Evolutionary conservation across 2,329 filamentous ascomycete genomes (phyloP), one percentile per base, ranked within the genome.

Genomic region (Sclerotinia borealis): DNA sequence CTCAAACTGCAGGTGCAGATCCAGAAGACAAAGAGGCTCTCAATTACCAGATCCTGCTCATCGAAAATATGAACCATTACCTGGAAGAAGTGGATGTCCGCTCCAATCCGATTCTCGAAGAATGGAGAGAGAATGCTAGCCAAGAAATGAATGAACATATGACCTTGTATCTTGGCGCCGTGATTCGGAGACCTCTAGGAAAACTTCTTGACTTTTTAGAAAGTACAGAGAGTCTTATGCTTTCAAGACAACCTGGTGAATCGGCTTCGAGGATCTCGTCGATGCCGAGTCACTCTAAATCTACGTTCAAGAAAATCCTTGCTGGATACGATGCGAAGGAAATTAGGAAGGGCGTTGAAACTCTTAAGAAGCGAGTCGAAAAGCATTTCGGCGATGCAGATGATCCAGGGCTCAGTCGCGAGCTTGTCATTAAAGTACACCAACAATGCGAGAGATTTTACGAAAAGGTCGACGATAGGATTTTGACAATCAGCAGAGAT

Each of bases 31-130:
- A 99, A 77, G 93, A 97, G 76, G 91, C 92, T 6, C 84, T 99
- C 65, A 98, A 98, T 78, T 96, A 96, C 78, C 93, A 98, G 76
- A 96, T 99, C 71, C 83, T 98, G 39, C 83, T 98, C 61, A 98
- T 99, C 69, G 93, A 99, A 76, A 99, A 99, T 76, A 97, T 97
- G 92, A 96, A 97, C 73, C 92, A 96, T 76, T 98, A 96, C 77
- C 81, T 95, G 13, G 93, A 98, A 74, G 93, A 97, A 75, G 89
- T 96, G 10, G 91, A 96, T 69, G 79, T 88, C 19, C 83, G 85
- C 22, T 83, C 84, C 43, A 85, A 95, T 66, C 83, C 89, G 9
- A 86, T 96, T 0, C 82, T 98, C 5, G 86, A 91, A 65, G 86
- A 91, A 69, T 97, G 93, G 91, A 89, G 87, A 72, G 85, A 87